Evolutionary conservation across 208 protist species (phyloP).

Genomic region (Tritrichomonas foetus): DNA sequence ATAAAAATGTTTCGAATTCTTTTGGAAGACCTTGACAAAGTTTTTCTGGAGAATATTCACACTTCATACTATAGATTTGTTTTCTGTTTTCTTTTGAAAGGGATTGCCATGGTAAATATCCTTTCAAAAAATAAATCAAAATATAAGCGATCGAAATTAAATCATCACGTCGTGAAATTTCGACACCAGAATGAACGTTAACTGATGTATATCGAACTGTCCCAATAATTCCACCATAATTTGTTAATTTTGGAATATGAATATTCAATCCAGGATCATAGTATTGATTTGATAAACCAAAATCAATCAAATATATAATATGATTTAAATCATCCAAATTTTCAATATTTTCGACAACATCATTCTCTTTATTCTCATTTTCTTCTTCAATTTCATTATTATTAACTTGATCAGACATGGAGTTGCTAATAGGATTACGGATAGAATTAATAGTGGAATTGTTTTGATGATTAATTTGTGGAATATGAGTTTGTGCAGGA

Average conservation of each 20-base stretch:
- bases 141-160: slow-evolving; percentile 93
- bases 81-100: slow-evolving; percentile 85
- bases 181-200: slow-evolving; percentile 98
- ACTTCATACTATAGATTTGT: slow-evolving; percentile 92
- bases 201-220: slow-evolving; percentile 97
- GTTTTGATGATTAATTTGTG: no score
- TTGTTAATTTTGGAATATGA: slow-evolving; percentile 95
- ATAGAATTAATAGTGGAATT: no score
- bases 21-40: slow-evolving; percentile 74
- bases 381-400: no score
- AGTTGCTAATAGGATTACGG: no score
- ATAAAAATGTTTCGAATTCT: slow-evolving; percentile 91
- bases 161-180: slow-evolving; percentile 67
- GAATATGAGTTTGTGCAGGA: no score
- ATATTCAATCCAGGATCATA: slow-evolving; percentile 87
- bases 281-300: slow-evolving; percentile 94
- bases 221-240: slow-evolving; percentile 63
- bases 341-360: no score
- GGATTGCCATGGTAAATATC: slow-evolving; percentile 95
- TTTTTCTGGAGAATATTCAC: slow-evolving; percentile 75
- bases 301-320: slow-evolving; percentile 52
- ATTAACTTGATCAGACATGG: no score
- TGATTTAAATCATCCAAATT: no score
- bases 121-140: slow-evolving; percentile 97
- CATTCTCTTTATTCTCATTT: no score